A percentile compares a stretch with the other conserved stretches of the same genome.
Evolutionary conservation across 2,329 filamentous ascomycete genomes (phyloP).

Genomic region (Beauveria scarabaeidicola): DNA sequence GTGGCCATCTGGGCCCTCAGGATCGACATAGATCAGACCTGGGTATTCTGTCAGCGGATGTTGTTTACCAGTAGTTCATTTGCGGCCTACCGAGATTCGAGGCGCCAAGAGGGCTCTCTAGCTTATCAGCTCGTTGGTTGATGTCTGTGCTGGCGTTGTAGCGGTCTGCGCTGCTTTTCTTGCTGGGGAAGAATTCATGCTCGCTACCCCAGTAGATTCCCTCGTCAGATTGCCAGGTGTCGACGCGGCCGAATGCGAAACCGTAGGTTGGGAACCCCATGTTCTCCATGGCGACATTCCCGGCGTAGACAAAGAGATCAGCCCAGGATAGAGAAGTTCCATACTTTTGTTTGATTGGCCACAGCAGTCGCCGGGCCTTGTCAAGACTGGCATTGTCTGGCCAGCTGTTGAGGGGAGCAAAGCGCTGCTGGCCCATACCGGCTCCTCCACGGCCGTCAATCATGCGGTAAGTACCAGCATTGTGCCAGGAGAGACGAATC

Average conservation of each 20-base stretch:
- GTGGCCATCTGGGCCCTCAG: conserved; percentile 64
- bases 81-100: conserved; percentile 39
- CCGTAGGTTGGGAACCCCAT: conserved; percentile 69
- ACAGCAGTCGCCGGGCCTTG: conserved; percentile 71
- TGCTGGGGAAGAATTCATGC: conserved; percentile 38
- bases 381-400: conserved; percentile 71
- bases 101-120: conserved; percentile 56
- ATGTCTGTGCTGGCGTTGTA: conserved; percentile 40
- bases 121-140: conserved; percentile 34
- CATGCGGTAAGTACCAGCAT: conserved; percentile 65
- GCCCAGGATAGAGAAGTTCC: conserved; percentile 77
- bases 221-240: conserved; percentile 70
- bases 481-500: conserved; percentile 75
- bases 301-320: conserved; percentile 61
- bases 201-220: conserved; percentile 71
- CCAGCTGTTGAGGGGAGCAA: conserved; percentile 73
- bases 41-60: background rate
- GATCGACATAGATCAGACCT: conserved; percentile 75
- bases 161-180: conserved; percentile 65
- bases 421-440: conserved; percentile 68
- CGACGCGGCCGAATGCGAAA: conserved; percentile 62
- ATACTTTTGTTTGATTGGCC: conserved; percentile 80
- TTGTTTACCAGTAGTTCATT: background rate
- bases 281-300: conserved; percentile 70
- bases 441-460: conserved; percentile 67